phyloP scores from a whole-genome alignment of 1,284 basidiomycete genomes.

The Cystobasidium pallidum region DNA sequence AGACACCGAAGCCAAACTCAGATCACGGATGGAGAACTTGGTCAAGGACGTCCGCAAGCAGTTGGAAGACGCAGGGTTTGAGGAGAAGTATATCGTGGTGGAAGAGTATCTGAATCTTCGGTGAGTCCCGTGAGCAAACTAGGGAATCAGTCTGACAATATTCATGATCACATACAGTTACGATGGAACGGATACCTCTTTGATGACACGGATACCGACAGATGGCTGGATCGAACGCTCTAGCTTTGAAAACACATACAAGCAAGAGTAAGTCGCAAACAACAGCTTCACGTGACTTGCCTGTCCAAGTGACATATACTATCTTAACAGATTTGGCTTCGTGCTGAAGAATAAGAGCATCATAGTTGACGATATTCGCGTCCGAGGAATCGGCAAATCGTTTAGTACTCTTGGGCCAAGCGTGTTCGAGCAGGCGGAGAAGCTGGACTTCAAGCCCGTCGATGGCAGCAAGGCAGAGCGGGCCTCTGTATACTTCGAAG shows the following conservation, averaged over 20 bases:
- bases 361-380: slow-evolving; percentile 90
- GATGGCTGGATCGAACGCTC: slow-evolving; percentile 70
- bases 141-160: background rate
- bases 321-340: slow-evolving; percentile 73
- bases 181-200: slow-evolving; percentile 76
- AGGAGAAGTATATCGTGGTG: slow-evolving; percentile 67
- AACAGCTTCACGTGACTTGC: slow-evolving; percentile 55
- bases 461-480: slow-evolving; percentile 31
- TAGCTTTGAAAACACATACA: slow-evolving; percentile 66
- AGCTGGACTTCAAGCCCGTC: slow-evolving; percentile 41
- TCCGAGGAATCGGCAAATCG: slow-evolving; percentile 76
- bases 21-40: slow-evolving; percentile 69
- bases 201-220: slow-evolving; percentile 75
- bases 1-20: slow-evolving; percentile 63
- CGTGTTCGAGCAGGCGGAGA: slow-evolving; percentile 68
- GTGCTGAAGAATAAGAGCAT: slow-evolving; percentile 72
- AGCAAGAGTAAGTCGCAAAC: slow-evolving; percentile 52
- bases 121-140: slow-evolving; percentile 55
- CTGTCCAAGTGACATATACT: slow-evolving; percentile 68
- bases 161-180: slow-evolving; percentile 22
- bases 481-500: slow-evolving; percentile 72
- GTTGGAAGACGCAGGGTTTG: slow-evolving; percentile 77
- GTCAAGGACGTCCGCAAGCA: slow-evolving; percentile 68
- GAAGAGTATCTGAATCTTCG: slow-evolving; percentile 90
- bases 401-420: slow-evolving; percentile 79